Conservation (phyloP, 768 basidiomycete species). For the Terana coerulea region DNA sequence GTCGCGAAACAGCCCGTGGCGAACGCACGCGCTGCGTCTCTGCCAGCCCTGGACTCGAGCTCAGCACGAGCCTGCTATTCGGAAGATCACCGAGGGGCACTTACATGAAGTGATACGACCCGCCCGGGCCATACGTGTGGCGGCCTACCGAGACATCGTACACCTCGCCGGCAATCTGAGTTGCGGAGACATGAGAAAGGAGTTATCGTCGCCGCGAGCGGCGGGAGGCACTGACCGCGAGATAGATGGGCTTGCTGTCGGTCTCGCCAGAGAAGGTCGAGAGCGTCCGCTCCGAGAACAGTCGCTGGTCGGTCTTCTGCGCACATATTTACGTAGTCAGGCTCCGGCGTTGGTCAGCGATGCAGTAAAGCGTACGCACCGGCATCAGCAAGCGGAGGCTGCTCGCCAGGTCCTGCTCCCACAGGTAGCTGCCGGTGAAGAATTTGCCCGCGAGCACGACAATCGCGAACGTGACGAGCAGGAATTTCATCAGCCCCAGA, state of each 20-base stretch:
- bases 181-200: slow-evolving; percentile 3
- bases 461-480: slow-evolving; percentile 52
- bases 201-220: neutral
- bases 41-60: slow-evolving; percentile 54
- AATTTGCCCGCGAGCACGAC: slow-evolving; percentile 70
- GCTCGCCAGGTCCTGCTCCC: slow-evolving; percentile 53
- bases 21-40: slow-evolving; percentile 89
- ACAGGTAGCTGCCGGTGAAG: slow-evolving; percentile 80
- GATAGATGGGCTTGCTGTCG: slow-evolving; percentile 65
- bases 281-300: slow-evolving; percentile 74
- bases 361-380: slow-evolving; percentile 10
- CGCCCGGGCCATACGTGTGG: slow-evolving; percentile 83
- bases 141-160: slow-evolving; percentile 84
- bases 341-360: neutral
- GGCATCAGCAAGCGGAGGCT: slow-evolving; percentile 21
- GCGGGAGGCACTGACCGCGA: slow-evolving; percentile 58
- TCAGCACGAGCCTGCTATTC: slow-evolving; percentile 7
- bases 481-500: slow-evolving; percentile 64
- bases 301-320: slow-evolving; percentile 50
- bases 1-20: slow-evolving; percentile 91
- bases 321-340: slow-evolving; percentile 11
- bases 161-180: slow-evolving; percentile 85
- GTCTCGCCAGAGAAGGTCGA: slow-evolving; percentile 69
- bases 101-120: slow-evolving; percentile 73
- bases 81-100: slow-evolving; percentile 22